Evolutionary conservation across 1,139 yeast species (phyloP).

Genomic region (Nadsonia starkeyi-henricii): DNA sequence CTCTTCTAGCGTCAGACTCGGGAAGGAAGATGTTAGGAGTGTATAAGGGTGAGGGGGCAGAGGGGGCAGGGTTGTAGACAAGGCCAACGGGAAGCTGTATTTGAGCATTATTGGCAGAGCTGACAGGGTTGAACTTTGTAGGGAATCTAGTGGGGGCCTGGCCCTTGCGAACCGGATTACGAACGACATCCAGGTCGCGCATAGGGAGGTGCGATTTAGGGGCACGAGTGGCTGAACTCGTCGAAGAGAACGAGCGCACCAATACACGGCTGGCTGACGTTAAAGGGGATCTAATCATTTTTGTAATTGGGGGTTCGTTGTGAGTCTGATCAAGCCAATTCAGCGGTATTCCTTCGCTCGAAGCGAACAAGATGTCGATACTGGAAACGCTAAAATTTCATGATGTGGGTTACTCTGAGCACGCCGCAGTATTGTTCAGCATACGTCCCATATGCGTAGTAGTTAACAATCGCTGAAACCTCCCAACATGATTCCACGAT

Average conservation of each 20-base stretch:
- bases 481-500: background rate
- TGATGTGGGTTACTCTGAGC: background rate
- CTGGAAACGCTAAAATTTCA: background rate
- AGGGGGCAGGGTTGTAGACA: conserved; percentile 29
- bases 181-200: conserved; percentile 8
- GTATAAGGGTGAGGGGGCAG: conserved; percentile 39
- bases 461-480: no score
- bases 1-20: conserved; percentile 41
- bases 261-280: background rate
- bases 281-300: background rate
- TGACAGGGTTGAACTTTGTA: conserved; percentile 27
- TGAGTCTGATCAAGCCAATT: background rate
- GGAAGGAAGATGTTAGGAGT: conserved; percentile 74
- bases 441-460: background rate
- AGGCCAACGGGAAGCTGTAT: conserved; percentile 27
- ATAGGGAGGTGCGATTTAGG: conserved; percentile 2
- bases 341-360: background rate
- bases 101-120: conserved; percentile 29
- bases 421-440: background rate
- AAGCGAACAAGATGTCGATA: background rate
- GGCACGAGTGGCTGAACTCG: background rate
- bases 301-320: conserved; percentile 1
- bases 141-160: conserved; percentile 21
- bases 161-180: conserved; percentile 6
- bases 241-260: background rate